Conservation (phyloP, 305 asterid genomes). For the Fraxinus nigra region DNA sequence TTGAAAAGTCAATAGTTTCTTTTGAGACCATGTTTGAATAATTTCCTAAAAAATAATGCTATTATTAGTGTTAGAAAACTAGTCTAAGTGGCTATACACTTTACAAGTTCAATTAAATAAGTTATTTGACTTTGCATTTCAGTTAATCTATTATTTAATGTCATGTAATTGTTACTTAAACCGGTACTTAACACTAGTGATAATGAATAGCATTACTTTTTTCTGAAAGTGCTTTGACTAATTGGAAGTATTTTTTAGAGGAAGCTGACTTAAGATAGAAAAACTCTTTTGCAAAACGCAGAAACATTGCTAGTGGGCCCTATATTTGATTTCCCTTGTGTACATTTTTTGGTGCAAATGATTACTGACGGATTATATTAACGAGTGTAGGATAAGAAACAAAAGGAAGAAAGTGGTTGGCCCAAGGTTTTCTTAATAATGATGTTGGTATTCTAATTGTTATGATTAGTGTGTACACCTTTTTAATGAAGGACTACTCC, state of each 20-base stretch:
- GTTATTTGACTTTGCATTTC: too few relatives aligned
- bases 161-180: too few relatives aligned
- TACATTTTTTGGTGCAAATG: background rate
- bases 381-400: constrained; percentile 17
- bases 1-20: too few relatives aligned
- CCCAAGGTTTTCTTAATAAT: constrained; percentile 6
- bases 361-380: background rate
- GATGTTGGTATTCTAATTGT: constrained; percentile 16
- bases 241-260: background rate
- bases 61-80: too few relatives aligned
- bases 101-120: too few relatives aligned
- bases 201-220: too few relatives aligned
- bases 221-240: background rate
- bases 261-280: background rate
- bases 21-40: too few relatives aligned
- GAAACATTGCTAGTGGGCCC: background rate
- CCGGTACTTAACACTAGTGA: too few relatives aligned
- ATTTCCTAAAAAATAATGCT: too few relatives aligned
- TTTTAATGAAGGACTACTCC: constrained; percentile 1
- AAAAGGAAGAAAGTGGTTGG: constrained; percentile 16
- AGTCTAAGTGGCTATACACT: too few relatives aligned
- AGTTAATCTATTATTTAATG: too few relatives aligned
- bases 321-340: background rate
- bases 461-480: background rate
- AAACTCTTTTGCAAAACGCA: background rate